Base-by-base conservation (phyloP, 768 basidiomycete genomes). In the Russula griseocarnosa region DNA sequence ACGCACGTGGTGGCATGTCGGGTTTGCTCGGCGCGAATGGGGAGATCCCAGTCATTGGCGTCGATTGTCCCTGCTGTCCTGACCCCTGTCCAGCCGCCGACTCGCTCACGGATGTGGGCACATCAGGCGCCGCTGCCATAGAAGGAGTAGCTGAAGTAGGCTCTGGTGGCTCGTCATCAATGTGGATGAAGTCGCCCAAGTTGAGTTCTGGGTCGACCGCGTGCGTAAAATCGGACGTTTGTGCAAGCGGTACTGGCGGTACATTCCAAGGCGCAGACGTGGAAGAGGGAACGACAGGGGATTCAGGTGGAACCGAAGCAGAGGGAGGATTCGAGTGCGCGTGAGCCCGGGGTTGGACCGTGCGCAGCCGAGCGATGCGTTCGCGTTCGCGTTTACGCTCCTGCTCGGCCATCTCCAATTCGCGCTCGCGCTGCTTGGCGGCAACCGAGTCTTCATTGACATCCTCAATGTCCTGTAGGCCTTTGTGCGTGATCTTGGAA, bases 401-500 rank as follows among this genome's bases (percentile, higher is more conserved):
- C 62, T 76, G 74, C 56, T 76, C 75, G 49, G 87, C 86, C 65
- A 36, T 36, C 36, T 36, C 36, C 36, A 86, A 85, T 72, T 87
- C 85, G 30, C 79, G 78, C 69, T 78, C 74, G 44, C 66, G 69
- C 47, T 58, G 66, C 36, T 62, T 74, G 61, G 59, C 65, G 44
- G 60, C 59, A 1, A 62, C 66, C 40, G 61, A 61, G 58, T 68
- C 67, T 16, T 85, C 87, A 69, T 84, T 83, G 60, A 87, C 75
- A 73, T 86, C 86, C 73, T 96, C 93, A 70, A 96, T 92, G 70
- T 92, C 88, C 78, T 94, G 87, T 66, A 94, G 76, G 58, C 93
- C 93, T 76, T 96, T 96, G 79, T 94, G 93, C 30, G 93, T 96
- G 65, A 93, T 88, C 74, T 94, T 95, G 38, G 92, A 90, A 40